A percentile compares a stretch with the other conserved stretches of the same genome.
phyloP scores from a whole-genome alignment of 345 rosid genomes.

The Mallotus nudiflorus region DNA sequence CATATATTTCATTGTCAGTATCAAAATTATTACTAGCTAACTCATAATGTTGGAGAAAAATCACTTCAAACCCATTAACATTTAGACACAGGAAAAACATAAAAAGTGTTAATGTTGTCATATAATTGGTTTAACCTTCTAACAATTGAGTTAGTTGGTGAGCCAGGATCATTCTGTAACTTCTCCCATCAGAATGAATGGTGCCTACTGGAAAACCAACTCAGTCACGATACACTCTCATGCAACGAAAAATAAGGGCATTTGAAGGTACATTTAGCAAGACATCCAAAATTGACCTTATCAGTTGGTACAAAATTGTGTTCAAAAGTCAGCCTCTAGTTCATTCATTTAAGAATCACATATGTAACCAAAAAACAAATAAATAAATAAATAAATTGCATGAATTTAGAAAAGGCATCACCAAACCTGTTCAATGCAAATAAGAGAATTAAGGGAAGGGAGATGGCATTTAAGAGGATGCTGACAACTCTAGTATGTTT shows the following conservation, averaged over 20 bases:
- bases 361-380: no score
- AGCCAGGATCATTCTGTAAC: background rate
- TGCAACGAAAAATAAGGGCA: background rate
- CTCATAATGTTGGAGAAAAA: background rate
- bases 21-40: background rate
- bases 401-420: background rate
- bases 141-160: no score
- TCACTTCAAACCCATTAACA: background rate
- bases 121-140: no score
- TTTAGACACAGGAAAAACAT: background rate
- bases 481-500: background rate
- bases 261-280: no score
- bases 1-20: background rate
- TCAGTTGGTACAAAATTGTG: no score
- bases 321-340: no score
- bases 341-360: no score
- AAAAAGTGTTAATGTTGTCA: no score
- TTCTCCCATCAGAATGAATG: background rate
- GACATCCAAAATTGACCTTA: background rate
- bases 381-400: background rate
- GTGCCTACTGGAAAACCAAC: background rate
- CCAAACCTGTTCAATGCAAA: background rate
- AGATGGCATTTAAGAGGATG: background rate
- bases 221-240: background rate
- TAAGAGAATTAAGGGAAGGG: background rate